A percentile compares a stretch with the other conserved stretches of the same genome.
Evolutionary conservation across 257 asterid genomes (phyloP).

Genomic region (Penstemon newberryi): DNA sequence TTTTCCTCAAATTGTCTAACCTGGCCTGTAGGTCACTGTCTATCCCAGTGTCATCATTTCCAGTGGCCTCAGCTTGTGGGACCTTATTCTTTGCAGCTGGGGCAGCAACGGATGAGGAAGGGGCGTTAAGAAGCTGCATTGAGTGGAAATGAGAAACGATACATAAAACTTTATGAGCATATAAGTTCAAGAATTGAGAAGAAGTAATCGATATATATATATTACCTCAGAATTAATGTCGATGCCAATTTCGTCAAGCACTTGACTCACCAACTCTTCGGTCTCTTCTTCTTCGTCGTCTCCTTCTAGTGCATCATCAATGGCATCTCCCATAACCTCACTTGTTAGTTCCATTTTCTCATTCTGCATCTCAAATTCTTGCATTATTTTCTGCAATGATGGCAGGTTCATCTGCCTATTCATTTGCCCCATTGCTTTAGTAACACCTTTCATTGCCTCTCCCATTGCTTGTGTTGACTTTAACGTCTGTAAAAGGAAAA

Average conservation of each 20-base stretch:
- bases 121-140: conserved; percentile 86
- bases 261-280: conserved; percentile 89
- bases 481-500: conserved; percentile 55
- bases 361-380: conserved; percentile 92
- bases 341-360: conserved; percentile 95
- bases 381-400: conserved; percentile 92
- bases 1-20: conserved; percentile 93
- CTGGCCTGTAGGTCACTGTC: conserved; percentile 98
- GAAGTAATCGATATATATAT: not conserved
- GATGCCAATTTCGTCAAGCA: conserved; percentile 96
- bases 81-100: conserved; percentile 77
- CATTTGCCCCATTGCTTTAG: conserved; percentile 99
- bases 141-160: conserved; percentile 19
- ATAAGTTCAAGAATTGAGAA: not conserved
- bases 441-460: conserved; percentile 99
- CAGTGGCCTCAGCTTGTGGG: conserved; percentile 87
- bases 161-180: not conserved
- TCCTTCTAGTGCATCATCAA: conserved; percentile 98
- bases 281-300: conserved; percentile 99
- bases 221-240: conserved; percentile 86
- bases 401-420: conserved; percentile 99
- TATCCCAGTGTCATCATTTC: conserved; percentile 78
- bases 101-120: conserved; percentile 83
- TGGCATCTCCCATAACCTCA: conserved; percentile 98
- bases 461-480: conserved; percentile 99